These are phyloP conservation scores for Pichia ethanolica DNA, from an alignment of 805 yeast genomes.

Conservation along the genomic window DNA sequence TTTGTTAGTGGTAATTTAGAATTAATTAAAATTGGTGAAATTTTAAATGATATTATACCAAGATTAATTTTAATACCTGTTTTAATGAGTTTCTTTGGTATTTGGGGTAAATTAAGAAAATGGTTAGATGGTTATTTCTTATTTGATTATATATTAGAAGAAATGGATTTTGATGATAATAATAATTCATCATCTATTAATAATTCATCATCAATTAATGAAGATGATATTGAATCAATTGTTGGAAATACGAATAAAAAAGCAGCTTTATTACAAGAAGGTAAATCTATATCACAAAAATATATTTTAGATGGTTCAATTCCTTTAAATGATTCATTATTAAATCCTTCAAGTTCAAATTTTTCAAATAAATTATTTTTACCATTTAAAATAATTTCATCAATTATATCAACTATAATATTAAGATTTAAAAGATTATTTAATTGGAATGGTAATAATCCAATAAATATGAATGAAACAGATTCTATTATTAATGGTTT, in stretches of 20 bases:
- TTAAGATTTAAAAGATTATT: not conserved
- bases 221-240: slow-evolving; percentile 4
- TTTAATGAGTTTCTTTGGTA: slow-evolving; percentile 50
- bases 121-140: slow-evolving; percentile 24
- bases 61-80: slow-evolving; percentile 68
- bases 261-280: slow-evolving; percentile 19
- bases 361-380: not conserved
- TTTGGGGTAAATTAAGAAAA: slow-evolving; percentile 54
- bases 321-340: slow-evolving; percentile 3
- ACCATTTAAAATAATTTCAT: not conserved
- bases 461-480: too few species aligned
- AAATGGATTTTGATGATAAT: slow-evolving; percentile 21
- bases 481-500: slow-evolving; percentile 13
- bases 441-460: not conserved
- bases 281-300: slow-evolving; percentile 22
- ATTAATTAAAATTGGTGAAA: slow-evolving; percentile 63
- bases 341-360: not conserved
- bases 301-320: slow-evolving; percentile 3
- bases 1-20: slow-evolving; percentile 73
- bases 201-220: not conserved
- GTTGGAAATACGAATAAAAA: slow-evolving; percentile 12
- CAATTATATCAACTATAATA: not conserved
- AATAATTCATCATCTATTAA: not conserved
- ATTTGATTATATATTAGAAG: slow-evolving; percentile 27
- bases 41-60: slow-evolving; percentile 70